Conservation (phyloP, 2,329 filamentous ascomycete genomes). For the Nectriaceae sp. region DNA sequence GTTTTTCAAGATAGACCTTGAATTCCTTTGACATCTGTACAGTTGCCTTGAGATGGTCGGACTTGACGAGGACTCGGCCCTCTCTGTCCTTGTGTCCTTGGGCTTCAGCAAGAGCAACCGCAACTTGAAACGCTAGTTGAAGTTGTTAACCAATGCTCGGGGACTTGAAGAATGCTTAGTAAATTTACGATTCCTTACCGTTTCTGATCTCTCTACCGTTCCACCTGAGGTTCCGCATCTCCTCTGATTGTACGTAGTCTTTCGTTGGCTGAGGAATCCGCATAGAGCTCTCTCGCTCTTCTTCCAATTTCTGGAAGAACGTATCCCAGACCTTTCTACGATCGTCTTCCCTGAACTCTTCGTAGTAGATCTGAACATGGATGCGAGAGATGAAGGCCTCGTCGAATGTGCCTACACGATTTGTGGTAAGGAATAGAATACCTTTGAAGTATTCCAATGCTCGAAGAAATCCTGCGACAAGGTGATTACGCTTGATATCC, state of each 20-base stretch:
- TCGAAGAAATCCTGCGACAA: slow-evolving; percentile 27
- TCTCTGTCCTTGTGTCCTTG: slow-evolving; percentile 14
- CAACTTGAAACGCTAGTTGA: slow-evolving; percentile 2
- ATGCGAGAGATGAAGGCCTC: slow-evolving; percentile 35
- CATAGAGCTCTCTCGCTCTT: slow-evolving; percentile 26
- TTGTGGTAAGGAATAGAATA: slow-evolving; percentile 34
- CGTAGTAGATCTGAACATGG: slow-evolving; percentile 31
- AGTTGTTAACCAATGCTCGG: background rate
- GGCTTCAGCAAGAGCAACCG: slow-evolving; percentile 5
- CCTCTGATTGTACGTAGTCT: slow-evolving; percentile 1
- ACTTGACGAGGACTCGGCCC: slow-evolving; percentile 16
- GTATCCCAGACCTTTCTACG: slow-evolving; percentile 30
- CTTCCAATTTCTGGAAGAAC: slow-evolving; percentile 29
- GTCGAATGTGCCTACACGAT: slow-evolving; percentile 31
- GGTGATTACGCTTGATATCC: slow-evolving; percentile 8
- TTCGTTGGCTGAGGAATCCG: slow-evolving; percentile 12
- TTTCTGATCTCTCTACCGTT: slow-evolving; percentile 5
- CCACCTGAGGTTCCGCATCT: background rate
- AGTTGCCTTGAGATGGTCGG: slow-evolving; percentile 24
- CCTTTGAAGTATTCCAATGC: slow-evolving; percentile 34
- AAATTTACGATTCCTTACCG: background rate
- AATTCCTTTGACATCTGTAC: slow-evolving; percentile 25
- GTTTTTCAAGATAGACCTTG: slow-evolving; percentile 17
- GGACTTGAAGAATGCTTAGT: background rate
- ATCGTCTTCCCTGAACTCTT: slow-evolving; percentile 27